A percentile compares a stretch with the other conserved stretches of the same genome.
These are phyloP conservation scores for Gynostemma pentaphyllum DNA, from an alignment of 306 rosid species.

Conservation along the genomic window DNA sequence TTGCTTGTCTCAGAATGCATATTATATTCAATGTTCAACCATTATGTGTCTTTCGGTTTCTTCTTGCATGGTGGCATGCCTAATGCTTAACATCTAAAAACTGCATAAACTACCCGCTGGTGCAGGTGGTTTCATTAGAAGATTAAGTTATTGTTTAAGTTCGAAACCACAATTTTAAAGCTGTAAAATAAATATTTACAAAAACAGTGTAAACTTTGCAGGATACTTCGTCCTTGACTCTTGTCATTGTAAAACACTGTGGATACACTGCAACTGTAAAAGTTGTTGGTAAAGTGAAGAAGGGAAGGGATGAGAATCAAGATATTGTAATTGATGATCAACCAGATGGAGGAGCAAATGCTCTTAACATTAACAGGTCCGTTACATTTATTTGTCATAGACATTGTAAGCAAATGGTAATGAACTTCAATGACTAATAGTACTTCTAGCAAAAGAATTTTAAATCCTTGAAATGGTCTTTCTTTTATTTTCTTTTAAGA, in stretches of 20 bases:
- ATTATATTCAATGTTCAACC: neutral
- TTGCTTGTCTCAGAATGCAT: too few species aligned
- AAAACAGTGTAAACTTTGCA: constrained; percentile 16
- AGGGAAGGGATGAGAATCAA: constrained; percentile 36
- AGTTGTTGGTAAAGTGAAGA: constrained; percentile 50
- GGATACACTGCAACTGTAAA: constrained; percentile 76
- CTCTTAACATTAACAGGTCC: constrained; percentile 83
- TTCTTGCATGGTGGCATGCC: neutral
- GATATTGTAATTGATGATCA: constrained; percentile 68
- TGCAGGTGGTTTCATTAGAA: neutral
- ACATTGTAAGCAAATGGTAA: too few species aligned
- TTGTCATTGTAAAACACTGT: constrained; percentile 61
- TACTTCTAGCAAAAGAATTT: too few species aligned
- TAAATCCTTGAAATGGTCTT: constrained; percentile 14
- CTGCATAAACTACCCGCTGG: neutral
- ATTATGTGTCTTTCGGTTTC: neutral
- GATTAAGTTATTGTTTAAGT: too few species aligned
- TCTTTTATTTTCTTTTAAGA: too few species aligned
- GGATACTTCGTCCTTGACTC: constrained; percentile 71
- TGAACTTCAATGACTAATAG: too few species aligned
- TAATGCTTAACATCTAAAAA: neutral
- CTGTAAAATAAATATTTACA: too few species aligned
- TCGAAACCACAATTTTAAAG: too few species aligned
- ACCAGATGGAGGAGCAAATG: constrained; percentile 86
- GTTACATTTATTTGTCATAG: too few species aligned